Evolutionary conservation across 2,329 filamentous ascomycete species (phyloP).

Genomic region (Aspergillus nomiae): DNA sequence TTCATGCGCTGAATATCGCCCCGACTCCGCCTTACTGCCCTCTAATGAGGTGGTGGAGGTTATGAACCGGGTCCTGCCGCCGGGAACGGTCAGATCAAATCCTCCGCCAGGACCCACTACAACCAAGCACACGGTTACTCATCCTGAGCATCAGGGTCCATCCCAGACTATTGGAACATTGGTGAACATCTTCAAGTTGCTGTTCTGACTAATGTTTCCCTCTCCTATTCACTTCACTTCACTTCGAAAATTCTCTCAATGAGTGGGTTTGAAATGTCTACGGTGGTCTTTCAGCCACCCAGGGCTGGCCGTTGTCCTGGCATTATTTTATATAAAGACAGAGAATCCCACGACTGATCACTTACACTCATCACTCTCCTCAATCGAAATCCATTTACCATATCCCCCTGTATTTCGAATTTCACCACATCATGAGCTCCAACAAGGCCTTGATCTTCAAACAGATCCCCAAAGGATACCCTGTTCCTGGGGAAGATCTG

Average conservation of each 20-base stretch:
- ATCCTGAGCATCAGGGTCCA: neutral
- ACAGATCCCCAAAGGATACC: conserved; percentile 65
- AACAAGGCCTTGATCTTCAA: conserved; percentile 81
- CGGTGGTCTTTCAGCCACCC: no score
- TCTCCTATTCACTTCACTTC: neutral
- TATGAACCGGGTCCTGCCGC: neutral
- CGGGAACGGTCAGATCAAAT: neutral
- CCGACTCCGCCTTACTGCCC: neutral
- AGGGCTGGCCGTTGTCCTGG: neutral
- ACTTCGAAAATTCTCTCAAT: neutral
- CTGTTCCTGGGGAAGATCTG: conserved; percentile 71
- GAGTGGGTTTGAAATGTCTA: neutral
- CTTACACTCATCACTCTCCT: neutral
- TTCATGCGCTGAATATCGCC: neutral
- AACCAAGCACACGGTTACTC: neutral
- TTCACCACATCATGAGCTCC: neutral
- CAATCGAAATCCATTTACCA: neutral
- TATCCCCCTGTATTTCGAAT: neutral
- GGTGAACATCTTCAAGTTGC: neutral
- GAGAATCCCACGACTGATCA: neutral
- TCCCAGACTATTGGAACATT: neutral
- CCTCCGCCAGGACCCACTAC: neutral
- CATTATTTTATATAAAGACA: neutral
- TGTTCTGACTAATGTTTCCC: neutral
- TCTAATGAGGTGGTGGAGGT: neutral